Evolutionary conservation across 108 stramenopile genomes (phyloP).

Genomic region (Parmales sp.): DNA sequence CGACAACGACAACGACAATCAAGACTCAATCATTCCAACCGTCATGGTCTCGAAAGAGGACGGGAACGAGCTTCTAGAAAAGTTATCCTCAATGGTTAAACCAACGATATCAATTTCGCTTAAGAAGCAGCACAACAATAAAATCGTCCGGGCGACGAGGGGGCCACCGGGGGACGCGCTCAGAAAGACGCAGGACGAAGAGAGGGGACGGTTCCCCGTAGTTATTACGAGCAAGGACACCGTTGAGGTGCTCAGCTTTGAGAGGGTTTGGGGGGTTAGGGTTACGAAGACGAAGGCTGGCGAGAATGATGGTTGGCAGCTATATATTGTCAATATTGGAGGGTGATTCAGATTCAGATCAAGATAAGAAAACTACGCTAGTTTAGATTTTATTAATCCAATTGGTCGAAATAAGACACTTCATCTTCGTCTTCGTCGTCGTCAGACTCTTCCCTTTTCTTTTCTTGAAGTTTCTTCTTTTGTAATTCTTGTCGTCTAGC

Average conservation of each 20-base stretch:
- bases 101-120: background rate
- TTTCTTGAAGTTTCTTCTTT: too few relatives aligned
- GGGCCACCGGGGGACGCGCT: background rate
- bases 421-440: too few relatives aligned
- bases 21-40: background rate
- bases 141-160: background rate
- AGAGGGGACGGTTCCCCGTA: background rate
- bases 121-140: background rate
- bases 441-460: too few relatives aligned
- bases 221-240: background rate
- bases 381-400: too few relatives aligned
- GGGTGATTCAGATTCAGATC: too few relatives aligned
- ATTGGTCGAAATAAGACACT: too few relatives aligned
- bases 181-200: background rate
- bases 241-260: background rate
- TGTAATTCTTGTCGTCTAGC: too few relatives aligned
- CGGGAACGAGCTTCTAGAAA: background rate
- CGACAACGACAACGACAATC: background rate
- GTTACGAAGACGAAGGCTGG: background rate
- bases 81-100: background rate
- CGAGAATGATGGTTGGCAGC: background rate
- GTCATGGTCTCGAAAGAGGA: background rate
- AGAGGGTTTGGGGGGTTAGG: conserved; percentile 1
- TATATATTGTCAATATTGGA: background rate
- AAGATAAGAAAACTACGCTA: too few relatives aligned